phyloP scores from a whole-genome alignment of 129 eudicot genomes.

The Flaveria bidentis region DNA sequence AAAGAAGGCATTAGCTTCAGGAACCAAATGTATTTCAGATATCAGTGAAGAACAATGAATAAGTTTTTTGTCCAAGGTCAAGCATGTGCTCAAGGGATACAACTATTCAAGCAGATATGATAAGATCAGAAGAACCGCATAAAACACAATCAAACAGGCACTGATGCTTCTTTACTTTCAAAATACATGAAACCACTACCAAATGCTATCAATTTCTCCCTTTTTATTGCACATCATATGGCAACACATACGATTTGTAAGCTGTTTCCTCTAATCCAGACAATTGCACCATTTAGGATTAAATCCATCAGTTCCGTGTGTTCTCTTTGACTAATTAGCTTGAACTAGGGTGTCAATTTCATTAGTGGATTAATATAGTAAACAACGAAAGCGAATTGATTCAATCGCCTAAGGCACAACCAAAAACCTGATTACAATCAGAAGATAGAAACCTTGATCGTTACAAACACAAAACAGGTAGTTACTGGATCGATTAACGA shows the following conservation, averaged over 20 bases:
- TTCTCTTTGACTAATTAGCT: constrained; percentile 9
- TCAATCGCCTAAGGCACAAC: neutral
- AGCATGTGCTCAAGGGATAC: constrained; percentile 7
- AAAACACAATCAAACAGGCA: neutral
- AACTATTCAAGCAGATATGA: neutral
- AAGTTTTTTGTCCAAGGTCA: no score
- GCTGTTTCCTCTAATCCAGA: constrained; percentile 13
- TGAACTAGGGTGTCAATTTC: constrained; percentile 24
- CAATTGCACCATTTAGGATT: neutral
- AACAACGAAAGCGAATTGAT: neutral
- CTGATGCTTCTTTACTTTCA: neutral
- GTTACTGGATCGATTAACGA: no score
- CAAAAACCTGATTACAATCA: neutral
- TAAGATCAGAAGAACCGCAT: neutral
- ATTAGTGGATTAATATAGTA: neutral
- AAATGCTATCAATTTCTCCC: neutral
- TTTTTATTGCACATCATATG: neutral
- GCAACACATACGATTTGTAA: neutral
- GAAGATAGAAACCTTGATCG: no score
- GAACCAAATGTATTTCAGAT: constrained; percentile 8
- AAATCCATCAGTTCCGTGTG: neutral
- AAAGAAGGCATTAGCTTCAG: neutral
- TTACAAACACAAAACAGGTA: no score
- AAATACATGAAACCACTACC: neutral
- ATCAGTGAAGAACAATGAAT: constrained; percentile 3